Evolutionary conservation across 2,329 filamentous ascomycete genomes (phyloP).

Genomic region (Aspergillus pseudoglaucus): DNA sequence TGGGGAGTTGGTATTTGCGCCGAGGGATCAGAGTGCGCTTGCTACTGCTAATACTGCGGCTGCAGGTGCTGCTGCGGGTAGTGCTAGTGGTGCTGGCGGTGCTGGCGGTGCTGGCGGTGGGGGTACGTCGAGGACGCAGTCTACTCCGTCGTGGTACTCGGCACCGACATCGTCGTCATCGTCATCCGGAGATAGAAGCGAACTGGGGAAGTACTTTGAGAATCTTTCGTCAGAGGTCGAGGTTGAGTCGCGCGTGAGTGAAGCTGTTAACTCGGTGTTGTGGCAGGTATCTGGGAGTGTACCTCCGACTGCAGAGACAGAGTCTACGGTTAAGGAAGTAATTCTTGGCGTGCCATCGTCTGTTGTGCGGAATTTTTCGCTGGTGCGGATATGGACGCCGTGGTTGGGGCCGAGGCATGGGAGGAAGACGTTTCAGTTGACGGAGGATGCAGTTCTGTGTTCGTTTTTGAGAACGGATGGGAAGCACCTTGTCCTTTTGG

Average conservation of each 20-base stretch:
- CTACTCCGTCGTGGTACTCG: neutral
- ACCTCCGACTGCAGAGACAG: slow-evolving; percentile 45
- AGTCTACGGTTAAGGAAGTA: slow-evolving; percentile 52
- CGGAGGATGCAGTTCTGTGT: slow-evolving; percentile 71
- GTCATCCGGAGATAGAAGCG: slow-evolving; percentile 8
- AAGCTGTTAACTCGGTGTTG: slow-evolving; percentile 35
- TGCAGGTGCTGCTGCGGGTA: neutral
- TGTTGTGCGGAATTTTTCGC: slow-evolving; percentile 68
- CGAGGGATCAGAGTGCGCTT: slow-evolving; percentile 13
- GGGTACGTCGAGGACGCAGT: neutral
- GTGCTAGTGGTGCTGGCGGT: too few relatives aligned
- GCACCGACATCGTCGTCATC: slow-evolving; percentile 1
- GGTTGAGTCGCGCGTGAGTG: slow-evolving; percentile 30
- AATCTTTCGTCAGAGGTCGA: slow-evolving; percentile 27
- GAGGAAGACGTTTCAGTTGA: slow-evolving; percentile 56
- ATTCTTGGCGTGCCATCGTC: slow-evolving; percentile 60
- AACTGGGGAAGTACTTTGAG: slow-evolving; percentile 28
- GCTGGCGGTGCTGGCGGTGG: too few relatives aligned
- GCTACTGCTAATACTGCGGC: slow-evolving; percentile 16
- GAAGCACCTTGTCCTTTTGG: slow-evolving; percentile 68
- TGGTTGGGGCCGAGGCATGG: slow-evolving; percentile 91
- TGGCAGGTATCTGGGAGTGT: slow-evolving; percentile 53
- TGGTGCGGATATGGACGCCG: slow-evolving; percentile 71
- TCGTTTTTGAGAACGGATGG: slow-evolving; percentile 70
- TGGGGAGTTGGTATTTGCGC: slow-evolving; percentile 32